These are phyloP conservation scores for Symbiotaphrina buchneri DNA, from an alignment of 495 filamentous ascomycete genomes.

Conservation along the genomic window DNA sequence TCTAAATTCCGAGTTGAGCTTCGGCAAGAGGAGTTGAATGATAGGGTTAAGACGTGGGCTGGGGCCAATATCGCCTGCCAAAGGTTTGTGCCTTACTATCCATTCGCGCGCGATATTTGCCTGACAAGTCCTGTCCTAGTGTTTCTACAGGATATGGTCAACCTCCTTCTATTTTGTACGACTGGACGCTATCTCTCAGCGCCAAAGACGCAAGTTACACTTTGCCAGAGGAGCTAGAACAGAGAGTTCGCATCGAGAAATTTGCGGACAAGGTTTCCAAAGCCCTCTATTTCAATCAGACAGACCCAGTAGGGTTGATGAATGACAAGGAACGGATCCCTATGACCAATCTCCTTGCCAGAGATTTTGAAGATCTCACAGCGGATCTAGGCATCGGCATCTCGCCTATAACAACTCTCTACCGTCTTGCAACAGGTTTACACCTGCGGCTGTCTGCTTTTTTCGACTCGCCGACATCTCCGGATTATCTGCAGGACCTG, in stretches of 20 bases:
- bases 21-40: slow-evolving; percentile 63
- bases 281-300: slow-evolving; percentile 59
- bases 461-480: slow-evolving; percentile 57
- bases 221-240: slow-evolving; percentile 40
- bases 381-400: slow-evolving; percentile 1
- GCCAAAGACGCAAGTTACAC: slow-evolving; percentile 41
- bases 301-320: slow-evolving; percentile 49
- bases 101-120: background rate
- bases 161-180: slow-evolving; percentile 70
- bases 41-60: slow-evolving; percentile 77
- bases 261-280: slow-evolving; percentile 76
- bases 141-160: slow-evolving; percentile 83
- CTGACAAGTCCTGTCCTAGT: too few species aligned
- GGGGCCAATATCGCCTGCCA: slow-evolving; percentile 88
- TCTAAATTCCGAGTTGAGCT: slow-evolving; percentile 62
- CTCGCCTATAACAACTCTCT: slow-evolving; percentile 33
- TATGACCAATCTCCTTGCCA: slow-evolving; percentile 31
- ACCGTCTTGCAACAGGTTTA: slow-evolving; percentile 56
- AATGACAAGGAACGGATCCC: slow-evolving; percentile 46
- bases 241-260: slow-evolving; percentile 53
- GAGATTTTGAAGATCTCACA: slow-evolving; percentile 27
- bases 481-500: slow-evolving; percentile 56
- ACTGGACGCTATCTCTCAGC: slow-evolving; percentile 53
- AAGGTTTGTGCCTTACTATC: slow-evolving; percentile 15
- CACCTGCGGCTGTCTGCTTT: slow-evolving; percentile 74